Evolutionary conservation across 176 grass and related monocot genomes (phyloP).

Genomic region (Carex pumila): DNA sequence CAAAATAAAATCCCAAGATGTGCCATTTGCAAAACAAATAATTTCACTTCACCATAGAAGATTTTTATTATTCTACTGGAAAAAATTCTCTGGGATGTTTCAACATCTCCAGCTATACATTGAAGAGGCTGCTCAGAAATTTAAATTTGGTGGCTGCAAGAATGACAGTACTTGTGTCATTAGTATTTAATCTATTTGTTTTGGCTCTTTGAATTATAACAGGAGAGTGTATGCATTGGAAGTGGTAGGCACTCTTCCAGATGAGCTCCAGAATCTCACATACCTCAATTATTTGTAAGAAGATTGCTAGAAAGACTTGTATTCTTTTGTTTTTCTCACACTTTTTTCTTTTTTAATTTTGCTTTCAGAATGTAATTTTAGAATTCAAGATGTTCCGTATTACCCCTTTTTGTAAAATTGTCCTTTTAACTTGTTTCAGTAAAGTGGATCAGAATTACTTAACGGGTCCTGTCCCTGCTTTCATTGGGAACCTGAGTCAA

Average conservation of each 20-base stretch:
- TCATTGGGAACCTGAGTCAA: constrained; percentile 45
- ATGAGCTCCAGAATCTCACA: constrained; percentile 49
- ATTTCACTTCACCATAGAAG: background rate
- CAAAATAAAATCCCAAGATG: background rate
- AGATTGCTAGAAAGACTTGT: background rate
- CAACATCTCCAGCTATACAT: background rate
- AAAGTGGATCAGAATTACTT: constrained; percentile 50
- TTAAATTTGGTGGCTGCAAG: background rate
- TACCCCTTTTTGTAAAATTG: background rate
- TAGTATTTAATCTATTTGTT: background rate
- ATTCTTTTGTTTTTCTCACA: background rate
- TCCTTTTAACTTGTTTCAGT: constrained; percentile 36
- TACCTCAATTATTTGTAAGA: constrained; percentile 46
- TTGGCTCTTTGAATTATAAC: background rate
- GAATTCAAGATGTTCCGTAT: background rate
- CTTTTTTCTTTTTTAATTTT: background rate
- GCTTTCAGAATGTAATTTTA: background rate
- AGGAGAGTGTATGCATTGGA: constrained; percentile 39
- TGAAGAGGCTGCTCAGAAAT: background rate
- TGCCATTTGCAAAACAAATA: background rate
- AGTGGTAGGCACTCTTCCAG: constrained; percentile 41
- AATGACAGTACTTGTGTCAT: background rate
- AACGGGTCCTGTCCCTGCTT: constrained; percentile 61
- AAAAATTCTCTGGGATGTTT: background rate
- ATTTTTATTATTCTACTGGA: background rate